Percentiles rank a stretch among this genome's conserved stretches.
Evolutionary conservation across 2,329 filamentous ascomycete species (phyloP).

Genomic region (Coniella vitis): DNA sequence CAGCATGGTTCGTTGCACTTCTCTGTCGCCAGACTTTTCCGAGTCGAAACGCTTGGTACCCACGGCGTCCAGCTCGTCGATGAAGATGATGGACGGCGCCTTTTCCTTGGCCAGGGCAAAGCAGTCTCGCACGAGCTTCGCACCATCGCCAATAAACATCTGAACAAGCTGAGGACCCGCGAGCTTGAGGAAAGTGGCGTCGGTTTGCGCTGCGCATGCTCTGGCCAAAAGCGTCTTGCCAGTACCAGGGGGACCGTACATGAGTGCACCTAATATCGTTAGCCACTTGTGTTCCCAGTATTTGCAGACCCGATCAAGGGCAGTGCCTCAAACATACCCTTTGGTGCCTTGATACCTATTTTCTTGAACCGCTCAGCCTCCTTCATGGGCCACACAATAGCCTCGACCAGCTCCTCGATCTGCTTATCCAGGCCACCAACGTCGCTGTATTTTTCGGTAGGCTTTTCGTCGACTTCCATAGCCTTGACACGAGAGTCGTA

Average conservation of each 20-base stretch:
- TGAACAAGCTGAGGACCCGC: constrained; percentile 96
- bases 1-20: constrained; percentile 98
- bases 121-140: constrained; percentile 94
- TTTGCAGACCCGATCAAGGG: not conserved
- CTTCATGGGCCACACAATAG: constrained; percentile 99
- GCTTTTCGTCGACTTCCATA: constrained; percentile 99
- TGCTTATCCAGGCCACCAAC: constrained; percentile 97
- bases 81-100: constrained; percentile 98
- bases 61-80: constrained; percentile 96
- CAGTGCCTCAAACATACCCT: constrained; percentile 55
- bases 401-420: constrained; percentile 97
- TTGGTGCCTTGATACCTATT: constrained; percentile 98
- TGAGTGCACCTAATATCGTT: constrained; percentile 66
- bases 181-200: constrained; percentile 97
- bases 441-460: constrained; percentile 97
- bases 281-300: constrained; percentile 10
- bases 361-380: constrained; percentile 99
- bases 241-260: constrained; percentile 92
- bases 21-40: constrained; percentile 94
- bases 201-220: constrained; percentile 94
- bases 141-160: constrained; percentile 99
- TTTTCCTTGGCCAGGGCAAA: constrained; percentile 98
- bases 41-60: constrained; percentile 98
- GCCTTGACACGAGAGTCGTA: constrained; percentile 99
- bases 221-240: constrained; percentile 88